Base-by-base conservation (phyloP, 2,329 filamentous ascomycete species). In the Ascocoryne sarcoides region DNA sequence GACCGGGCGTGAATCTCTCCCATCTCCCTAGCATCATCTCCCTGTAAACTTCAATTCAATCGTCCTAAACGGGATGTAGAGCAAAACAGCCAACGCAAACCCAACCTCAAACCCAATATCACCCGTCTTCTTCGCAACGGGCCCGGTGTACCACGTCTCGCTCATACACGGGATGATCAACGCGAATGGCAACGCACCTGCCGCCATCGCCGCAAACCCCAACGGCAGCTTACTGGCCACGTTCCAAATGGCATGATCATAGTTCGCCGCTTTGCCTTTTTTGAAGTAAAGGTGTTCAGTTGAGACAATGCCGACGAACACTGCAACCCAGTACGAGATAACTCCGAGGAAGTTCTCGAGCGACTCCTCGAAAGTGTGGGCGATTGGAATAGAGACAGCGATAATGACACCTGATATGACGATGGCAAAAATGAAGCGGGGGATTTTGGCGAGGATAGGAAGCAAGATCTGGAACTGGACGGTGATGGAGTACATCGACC, bases 261-360 rank as follows among this genome's bases (percentile, higher is more conserved):
- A 84, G 7, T 71, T 74, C 2, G 45, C 42, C 14, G 31, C 32
- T 57, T 48, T 34, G 2, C 73, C 71, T 18, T 73, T 70, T 50
- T 73, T 73, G 66, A 81, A 84, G 51, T 81, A 52, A 53, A 83
- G 74, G 61, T 84, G 80, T 41, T 85, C 81, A 2, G 67, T 64
- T 12, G 84, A 58, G 1, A 72, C 65, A 45, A 84, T 73, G 36
- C 71, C 77, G 45, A 74, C 71, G 62, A 84, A 85, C 50, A 84
- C 80, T 35, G 78, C 75, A 7, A 84, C 67, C 79, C 81, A 85
- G 65, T 84, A 85, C 2, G 72, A 71, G 44, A 77, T 75, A 38
- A 78, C 57, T 41, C 72, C 61, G 70, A 85, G 79, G 61, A 84
- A 83, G 59, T 82, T 79, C 56, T 79, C 61, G 2, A 26, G 12